Conservation (phyloP, 1,284 basidiomycete species). For the Earliella scabrosa region DNA sequence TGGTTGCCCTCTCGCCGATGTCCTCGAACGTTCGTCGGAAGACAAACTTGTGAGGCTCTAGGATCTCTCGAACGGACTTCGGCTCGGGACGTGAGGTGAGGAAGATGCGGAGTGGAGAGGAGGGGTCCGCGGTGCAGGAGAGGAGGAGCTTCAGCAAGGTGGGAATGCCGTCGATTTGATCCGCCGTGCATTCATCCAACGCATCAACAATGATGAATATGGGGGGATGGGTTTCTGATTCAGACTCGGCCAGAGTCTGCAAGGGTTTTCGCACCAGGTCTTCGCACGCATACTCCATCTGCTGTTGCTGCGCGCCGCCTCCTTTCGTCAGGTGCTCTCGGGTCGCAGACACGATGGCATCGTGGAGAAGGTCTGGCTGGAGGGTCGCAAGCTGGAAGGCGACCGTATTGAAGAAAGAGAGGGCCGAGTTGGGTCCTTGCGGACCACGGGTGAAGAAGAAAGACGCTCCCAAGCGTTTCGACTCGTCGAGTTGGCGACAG, state of each 20-base stretch:
- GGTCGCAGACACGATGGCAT: background rate
- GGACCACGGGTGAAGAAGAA: constrained; percentile 5
- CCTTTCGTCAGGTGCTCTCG: background rate
- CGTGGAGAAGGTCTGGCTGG: background rate
- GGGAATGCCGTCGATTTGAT: background rate
- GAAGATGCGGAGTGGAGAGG: background rate
- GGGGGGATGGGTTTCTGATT: too few relatives aligned
- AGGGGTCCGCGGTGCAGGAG: background rate
- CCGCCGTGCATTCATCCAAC: constrained; percentile 3
- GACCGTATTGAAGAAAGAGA: constrained; percentile 11
- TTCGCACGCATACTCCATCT: background rate
- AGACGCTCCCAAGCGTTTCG: background rate
- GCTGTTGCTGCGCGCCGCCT: background rate
- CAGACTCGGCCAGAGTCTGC: too few relatives aligned
- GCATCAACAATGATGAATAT: constrained; percentile 3
- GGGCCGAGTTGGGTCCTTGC: constrained; percentile 1
- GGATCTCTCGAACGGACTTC: constrained; percentile 3
- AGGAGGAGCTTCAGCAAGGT: constrained; percentile 2
- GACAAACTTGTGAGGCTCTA: background rate
- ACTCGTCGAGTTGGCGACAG: background rate
- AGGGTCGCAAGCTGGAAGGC: constrained; percentile 5
- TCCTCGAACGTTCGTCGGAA: too few relatives aligned
- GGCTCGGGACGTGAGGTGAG: background rate
- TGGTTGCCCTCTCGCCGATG: too few relatives aligned
- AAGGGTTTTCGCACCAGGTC: too few relatives aligned